Conservation (phyloP, 1,284 basidiomycete species). For the Amylostereum chailletii region DNA sequence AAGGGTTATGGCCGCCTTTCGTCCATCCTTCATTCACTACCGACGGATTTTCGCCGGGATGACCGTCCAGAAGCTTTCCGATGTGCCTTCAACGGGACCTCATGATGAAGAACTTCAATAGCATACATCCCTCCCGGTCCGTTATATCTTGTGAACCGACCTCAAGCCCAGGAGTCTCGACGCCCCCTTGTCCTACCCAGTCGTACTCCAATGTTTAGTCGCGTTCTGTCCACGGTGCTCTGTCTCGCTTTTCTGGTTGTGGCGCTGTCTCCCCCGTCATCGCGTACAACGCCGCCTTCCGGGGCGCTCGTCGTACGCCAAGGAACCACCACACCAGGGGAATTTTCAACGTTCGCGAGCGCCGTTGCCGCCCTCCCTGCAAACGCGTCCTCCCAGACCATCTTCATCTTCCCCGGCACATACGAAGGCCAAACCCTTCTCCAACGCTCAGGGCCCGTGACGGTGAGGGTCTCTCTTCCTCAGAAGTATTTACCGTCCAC, state of each 20-base stretch:
- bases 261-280: slow-evolving; percentile 19
- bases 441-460: slow-evolving; percentile 24
- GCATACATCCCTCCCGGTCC: too few relatives aligned
- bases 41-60: too few relatives aligned
- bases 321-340: slow-evolving; percentile 31
- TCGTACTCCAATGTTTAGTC: too few relatives aligned
- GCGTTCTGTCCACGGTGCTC: neutral
- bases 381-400: slow-evolving; percentile 31
- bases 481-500: slow-evolving; percentile 4
- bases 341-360: slow-evolving; percentile 31
- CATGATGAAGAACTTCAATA: too few relatives aligned
- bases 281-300: slow-evolving; percentile 34
- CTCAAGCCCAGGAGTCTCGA: too few relatives aligned
- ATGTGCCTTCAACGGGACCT: too few relatives aligned
- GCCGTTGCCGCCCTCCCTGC: slow-evolving; percentile 36
- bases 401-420: slow-evolving; percentile 48
- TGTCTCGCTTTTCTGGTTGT: neutral
- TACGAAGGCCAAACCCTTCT: slow-evolving; percentile 47
- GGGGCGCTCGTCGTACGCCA: slow-evolving; percentile 36
- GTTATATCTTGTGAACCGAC: too few relatives aligned
- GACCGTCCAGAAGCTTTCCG: too few relatives aligned
- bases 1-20: too few relatives aligned
- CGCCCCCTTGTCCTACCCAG: too few relatives aligned
- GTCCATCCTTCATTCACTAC: too few relatives aligned
- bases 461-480: slow-evolving; percentile 13